Conservation (phyloP, 352 stramenopile genomes). For the Aphanomyces euteiches region DNA sequence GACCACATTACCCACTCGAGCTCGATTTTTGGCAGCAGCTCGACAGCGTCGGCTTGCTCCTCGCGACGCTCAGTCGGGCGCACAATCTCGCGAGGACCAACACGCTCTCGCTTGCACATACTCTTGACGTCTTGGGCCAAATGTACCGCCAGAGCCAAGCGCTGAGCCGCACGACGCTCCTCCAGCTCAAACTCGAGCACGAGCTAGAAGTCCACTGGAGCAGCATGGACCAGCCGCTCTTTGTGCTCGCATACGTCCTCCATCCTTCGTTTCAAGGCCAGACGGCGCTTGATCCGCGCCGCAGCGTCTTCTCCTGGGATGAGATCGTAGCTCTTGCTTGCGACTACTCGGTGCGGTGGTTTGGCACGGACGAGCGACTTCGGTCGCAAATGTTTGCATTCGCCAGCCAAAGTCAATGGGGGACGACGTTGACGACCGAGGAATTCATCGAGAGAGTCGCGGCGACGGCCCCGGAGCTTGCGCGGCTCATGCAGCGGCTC, state of each 20-base stretch:
- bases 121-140: background rate
- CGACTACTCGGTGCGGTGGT: constrained; percentile 51
- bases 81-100: background rate
- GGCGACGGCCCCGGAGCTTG: constrained; percentile 30
- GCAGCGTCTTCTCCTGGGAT: constrained; percentile 52
- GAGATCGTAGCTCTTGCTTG: constrained; percentile 56
- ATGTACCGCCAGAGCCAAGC: background rate
- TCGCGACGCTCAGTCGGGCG: background rate
- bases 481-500: constrained; percentile 62
- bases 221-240: constrained; percentile 61
- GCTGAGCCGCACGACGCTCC: background rate
- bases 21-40: constrained; percentile 13
- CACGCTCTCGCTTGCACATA: background rate
- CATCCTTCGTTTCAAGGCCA: constrained; percentile 51
- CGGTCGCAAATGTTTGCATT: constrained; percentile 66
- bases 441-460: background rate
- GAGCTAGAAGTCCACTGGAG: constrained; percentile 57
- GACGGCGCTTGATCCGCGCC: constrained; percentile 37
- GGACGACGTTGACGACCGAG: too few relatives aligned
- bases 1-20: constrained; percentile 7
- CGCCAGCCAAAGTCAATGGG: constrained; percentile 48
- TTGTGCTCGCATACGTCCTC: constrained; percentile 54
- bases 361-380: constrained; percentile 46
- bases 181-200: constrained; percentile 33
- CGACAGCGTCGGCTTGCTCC: background rate